These are phyloP conservation scores for Grammothele lineata DNA, from an alignment of 768 basidiomycete species.

Conservation along the genomic window DNA sequence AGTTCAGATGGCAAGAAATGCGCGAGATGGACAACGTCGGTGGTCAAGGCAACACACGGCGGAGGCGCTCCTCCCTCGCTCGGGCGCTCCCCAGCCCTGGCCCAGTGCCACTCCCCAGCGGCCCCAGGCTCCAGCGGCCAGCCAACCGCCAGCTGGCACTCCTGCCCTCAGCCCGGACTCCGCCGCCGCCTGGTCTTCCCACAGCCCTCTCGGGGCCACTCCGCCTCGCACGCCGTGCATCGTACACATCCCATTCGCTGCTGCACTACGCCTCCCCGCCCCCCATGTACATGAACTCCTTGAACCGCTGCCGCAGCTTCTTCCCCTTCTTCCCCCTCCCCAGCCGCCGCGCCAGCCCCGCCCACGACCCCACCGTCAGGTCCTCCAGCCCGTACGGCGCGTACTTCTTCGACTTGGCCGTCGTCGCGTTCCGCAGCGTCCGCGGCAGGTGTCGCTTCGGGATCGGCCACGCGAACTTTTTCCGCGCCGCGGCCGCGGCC, in stretches of 20 bases:
- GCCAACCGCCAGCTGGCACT: too few relatives aligned
- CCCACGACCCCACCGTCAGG: conserved; percentile 75
- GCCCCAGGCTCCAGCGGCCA: too few relatives aligned
- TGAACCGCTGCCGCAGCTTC: conserved; percentile 61
- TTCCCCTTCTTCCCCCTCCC: conserved; percentile 42
- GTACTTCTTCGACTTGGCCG: conserved; percentile 45
- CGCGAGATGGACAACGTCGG: conserved; percentile 28
- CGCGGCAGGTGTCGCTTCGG: conserved; percentile 53
- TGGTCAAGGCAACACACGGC: conserved; percentile 48
- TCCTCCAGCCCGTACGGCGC: conserved; percentile 73
- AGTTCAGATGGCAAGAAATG: conserved; percentile 20
- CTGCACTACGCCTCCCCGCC: conserved; percentile 14
- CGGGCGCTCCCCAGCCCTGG: background rate
- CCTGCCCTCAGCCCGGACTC: too few relatives aligned
- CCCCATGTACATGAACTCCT: conserved; percentile 71
- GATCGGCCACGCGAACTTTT: conserved; percentile 43
- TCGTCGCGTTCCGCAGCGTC: conserved; percentile 37
- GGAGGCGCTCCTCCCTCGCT: background rate
- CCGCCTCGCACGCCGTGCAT: too few relatives aligned
- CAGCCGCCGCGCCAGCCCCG: conserved; percentile 59
- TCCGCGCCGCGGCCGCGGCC: conserved; percentile 8
- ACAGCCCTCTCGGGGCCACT: background rate
- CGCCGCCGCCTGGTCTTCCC: too few relatives aligned
- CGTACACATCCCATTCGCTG: conserved; percentile 3
- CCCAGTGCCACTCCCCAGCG: background rate